Percentiles rank a stretch among this genome's conserved stretches.
phyloP scores from a whole-genome alignment of 768 basidiomycete genomes.

The Mycena galericulata region DNA sequence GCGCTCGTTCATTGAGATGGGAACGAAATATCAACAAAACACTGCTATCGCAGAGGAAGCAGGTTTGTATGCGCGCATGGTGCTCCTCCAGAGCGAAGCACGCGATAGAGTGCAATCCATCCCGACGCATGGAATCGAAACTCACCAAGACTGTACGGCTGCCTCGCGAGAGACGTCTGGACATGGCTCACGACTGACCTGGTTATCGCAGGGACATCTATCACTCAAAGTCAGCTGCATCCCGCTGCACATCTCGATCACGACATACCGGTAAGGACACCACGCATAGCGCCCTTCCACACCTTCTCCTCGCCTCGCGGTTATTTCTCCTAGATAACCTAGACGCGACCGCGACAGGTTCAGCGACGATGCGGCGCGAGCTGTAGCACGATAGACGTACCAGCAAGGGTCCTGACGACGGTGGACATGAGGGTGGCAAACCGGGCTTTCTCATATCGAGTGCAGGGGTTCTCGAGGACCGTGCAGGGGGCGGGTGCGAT shows the following conservation, averaged over 20 bases:
- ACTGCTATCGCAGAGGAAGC: no score
- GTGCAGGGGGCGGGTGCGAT: no score
- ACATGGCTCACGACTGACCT: slow-evolving; percentile 86
- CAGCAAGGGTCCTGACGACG: slow-evolving; percentile 76
- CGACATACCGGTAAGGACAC: slow-evolving; percentile 65
- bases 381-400: slow-evolving; percentile 45
- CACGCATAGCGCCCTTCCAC: slow-evolving; percentile 76
- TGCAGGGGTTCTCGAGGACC: no score
- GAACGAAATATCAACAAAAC: no score
- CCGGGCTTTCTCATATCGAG: no score
- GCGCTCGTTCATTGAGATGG: no score
- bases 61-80: no score
- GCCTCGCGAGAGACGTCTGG: slow-evolving; percentile 90
- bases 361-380: slow-evolving; percentile 5
- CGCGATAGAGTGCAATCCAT: no score
- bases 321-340: slow-evolving; percentile 92
- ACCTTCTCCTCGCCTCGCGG: slow-evolving; percentile 81
- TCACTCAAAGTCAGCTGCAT: not conserved
- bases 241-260: not conserved
- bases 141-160: slow-evolving; percentile 86
- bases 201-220: slow-evolving; percentile 73
- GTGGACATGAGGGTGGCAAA: no score
- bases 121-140: no score
- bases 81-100: no score
- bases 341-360: slow-evolving; percentile 12